phyloP scores from a whole-genome alignment of 305 asterid species.

The Fraxinus angustifolia region DNA sequence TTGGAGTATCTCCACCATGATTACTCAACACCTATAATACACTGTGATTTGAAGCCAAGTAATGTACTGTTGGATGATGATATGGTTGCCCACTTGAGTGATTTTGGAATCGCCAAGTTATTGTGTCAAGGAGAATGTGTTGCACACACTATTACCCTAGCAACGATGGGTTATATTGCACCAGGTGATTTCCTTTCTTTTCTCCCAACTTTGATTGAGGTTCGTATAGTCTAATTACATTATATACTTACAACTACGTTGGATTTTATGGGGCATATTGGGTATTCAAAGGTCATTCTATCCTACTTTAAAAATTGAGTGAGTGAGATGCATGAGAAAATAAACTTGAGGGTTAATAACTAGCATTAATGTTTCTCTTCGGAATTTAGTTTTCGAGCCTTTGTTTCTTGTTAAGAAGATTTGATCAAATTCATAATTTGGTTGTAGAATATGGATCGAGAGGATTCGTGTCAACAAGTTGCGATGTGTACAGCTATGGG shows the following conservation, averaged over 20 bases:
- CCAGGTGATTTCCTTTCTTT: slow-evolving; percentile 19
- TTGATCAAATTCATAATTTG: not conserved
- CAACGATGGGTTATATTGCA: slow-evolving; percentile 32
- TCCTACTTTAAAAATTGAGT: not conserved
- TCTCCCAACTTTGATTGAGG: not conserved
- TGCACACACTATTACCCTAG: slow-evolving; percentile 17
- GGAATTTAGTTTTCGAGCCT: not conserved
- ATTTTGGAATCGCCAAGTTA: slow-evolving; percentile 35
- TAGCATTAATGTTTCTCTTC: not conserved
- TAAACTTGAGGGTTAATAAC: not conserved
- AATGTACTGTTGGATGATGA: slow-evolving; percentile 30
- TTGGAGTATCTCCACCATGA: slow-evolving; percentile 36
- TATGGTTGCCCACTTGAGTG: slow-evolving; percentile 30
- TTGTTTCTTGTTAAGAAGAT: not conserved
- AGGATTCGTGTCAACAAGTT: slow-evolving; percentile 14
- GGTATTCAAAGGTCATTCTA: not conserved
- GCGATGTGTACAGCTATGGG: not conserved
- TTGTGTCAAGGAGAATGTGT: slow-evolving; percentile 16
- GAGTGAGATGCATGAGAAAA: not conserved
- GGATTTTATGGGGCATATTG: not conserved
- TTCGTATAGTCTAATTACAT: not conserved
- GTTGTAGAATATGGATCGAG: slow-evolving; percentile 22
- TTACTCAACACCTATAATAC: slow-evolving; percentile 22
- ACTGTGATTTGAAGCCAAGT: slow-evolving; percentile 33
- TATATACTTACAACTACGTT: not conserved